Percentiles rank a stretch among this genome's conserved stretches.
Evolutionary conservation across 371 early-diverging fungal genomes (phyloP).

Genomic region (Zychaea mexicana): DNA sequence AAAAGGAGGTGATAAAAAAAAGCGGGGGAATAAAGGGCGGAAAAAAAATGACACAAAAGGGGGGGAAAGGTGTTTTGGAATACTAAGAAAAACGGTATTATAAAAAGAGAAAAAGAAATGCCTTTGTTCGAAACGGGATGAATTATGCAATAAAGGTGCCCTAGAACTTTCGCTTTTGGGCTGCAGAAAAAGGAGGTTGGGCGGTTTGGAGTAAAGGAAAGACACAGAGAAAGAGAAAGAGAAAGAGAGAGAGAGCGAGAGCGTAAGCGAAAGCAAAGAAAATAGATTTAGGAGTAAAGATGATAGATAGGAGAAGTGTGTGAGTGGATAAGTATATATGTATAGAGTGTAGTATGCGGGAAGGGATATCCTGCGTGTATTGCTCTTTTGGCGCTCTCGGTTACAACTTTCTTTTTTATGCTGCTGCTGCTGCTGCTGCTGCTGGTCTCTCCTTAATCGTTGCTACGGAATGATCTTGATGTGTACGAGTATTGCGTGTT

Average conservation of each 20-base stretch:
- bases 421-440: no score
- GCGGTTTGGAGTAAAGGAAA: no score
- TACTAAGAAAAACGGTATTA: background rate
- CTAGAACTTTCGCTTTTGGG: background rate
- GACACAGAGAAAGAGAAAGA: no score
- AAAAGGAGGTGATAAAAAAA: background rate
- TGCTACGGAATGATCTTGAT: constrained; percentile 8
- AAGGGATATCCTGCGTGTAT: no score
- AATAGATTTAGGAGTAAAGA: background rate
- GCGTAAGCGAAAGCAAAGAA: no score
- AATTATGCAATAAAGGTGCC: background rate
- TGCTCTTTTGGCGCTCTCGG: no score
- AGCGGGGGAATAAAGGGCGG: no score
- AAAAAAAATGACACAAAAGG: constrained; percentile 5
- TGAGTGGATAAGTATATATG: no score
- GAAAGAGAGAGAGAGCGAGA: no score
- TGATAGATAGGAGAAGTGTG: background rate
- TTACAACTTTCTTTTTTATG: background rate
- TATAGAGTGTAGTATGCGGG: no score
- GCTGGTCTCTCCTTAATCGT: constrained; percentile 7
- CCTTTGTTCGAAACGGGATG: background rate
- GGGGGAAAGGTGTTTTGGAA: background rate
- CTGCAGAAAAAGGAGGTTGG: background rate
- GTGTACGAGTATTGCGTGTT: constrained; percentile 17
- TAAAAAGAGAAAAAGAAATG: background rate